phyloP scores from a whole-genome alignment of 768 basidiomycete genomes.

The Trametes villosa region DNA sequence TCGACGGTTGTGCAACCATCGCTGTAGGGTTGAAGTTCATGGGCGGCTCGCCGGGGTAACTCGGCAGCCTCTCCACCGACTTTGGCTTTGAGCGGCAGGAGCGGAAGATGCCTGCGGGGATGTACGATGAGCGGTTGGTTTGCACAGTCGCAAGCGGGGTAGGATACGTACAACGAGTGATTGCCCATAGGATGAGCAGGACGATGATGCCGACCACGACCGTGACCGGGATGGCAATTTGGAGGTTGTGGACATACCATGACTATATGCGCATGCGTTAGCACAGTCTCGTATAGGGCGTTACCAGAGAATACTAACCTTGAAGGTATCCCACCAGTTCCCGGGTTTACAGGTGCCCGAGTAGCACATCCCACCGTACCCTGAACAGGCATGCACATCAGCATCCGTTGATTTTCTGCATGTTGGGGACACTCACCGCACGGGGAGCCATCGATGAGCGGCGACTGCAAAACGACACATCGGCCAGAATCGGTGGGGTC shows the following conservation, averaged over 20 bases:
- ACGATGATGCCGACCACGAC: slow-evolving; percentile 68
- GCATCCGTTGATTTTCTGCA: background rate
- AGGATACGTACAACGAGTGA: slow-evolving; percentile 18
- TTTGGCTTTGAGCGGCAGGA: slow-evolving; percentile 1
- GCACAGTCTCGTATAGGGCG: too few relatives aligned
- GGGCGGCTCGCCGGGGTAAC: slow-evolving; percentile 15
- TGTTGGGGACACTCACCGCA: slow-evolving; percentile 58
- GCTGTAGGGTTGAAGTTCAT: slow-evolving; percentile 11
- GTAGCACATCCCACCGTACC: slow-evolving; percentile 72
- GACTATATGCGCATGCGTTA: slow-evolving; percentile 45
- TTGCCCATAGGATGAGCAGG: slow-evolving; percentile 41
- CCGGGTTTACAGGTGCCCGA: slow-evolving; percentile 66
- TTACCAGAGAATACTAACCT: slow-evolving; percentile 41
- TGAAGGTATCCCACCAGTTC: slow-evolving; percentile 59
- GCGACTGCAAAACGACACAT: slow-evolving; percentile 72
- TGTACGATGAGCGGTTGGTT: background rate
- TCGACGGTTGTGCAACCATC: slow-evolving; percentile 8
- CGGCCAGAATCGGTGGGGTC: slow-evolving; percentile 62
- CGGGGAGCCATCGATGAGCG: slow-evolving; percentile 80
- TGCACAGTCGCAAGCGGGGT: background rate
- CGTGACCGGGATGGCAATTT: slow-evolving; percentile 80
- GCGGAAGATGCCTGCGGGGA: background rate
- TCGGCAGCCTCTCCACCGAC: slow-evolving; percentile 5
- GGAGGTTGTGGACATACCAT: slow-evolving; percentile 77
- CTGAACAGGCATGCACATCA: slow-evolving; percentile 35